A percentile compares a stretch with the other conserved stretches of the same genome.
Conservation (phyloP, 2,329 filamentous ascomycete genomes). For the Arthrobotrys iridis region DNA sequence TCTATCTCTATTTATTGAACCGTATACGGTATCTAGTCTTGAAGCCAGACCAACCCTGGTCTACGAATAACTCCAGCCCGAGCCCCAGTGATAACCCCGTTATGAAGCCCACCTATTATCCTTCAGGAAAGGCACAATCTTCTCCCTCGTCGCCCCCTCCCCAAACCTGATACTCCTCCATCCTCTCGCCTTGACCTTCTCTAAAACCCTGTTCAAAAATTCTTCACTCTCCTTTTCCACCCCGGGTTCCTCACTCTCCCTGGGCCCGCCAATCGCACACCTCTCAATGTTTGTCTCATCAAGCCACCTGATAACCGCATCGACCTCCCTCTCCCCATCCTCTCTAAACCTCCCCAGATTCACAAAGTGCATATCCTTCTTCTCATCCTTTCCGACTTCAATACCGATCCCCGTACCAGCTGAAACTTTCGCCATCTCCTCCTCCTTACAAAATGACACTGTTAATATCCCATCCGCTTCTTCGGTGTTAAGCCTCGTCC, state of each 20-base stretch:
- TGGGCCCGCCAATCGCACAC: constrained; percentile 44
- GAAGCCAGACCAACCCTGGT: too few relatives aligned
- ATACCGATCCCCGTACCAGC: constrained; percentile 34
- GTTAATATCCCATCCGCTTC: constrained; percentile 45
- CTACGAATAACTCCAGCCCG: not conserved
- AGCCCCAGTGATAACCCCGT: not conserved
- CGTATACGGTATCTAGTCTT: too few relatives aligned
- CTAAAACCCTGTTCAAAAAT: constrained; percentile 31
- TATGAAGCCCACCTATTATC: constrained; percentile 44
- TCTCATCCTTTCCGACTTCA: constrained; percentile 2
- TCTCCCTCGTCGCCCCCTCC: constrained; percentile 1
- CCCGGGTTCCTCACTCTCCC: constrained; percentile 47
- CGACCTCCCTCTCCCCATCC: constrained; percentile 24
- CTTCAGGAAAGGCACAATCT: constrained; percentile 35
- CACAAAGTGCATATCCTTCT: constrained; percentile 43
- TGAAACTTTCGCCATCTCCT: constrained; percentile 15
- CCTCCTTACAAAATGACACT: constrained; percentile 30
- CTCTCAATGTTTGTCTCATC: constrained; percentile 40
- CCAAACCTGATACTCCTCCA: constrained; percentile 41
- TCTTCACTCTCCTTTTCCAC: constrained; percentile 34
- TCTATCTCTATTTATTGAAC: too few relatives aligned
- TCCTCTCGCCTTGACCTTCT: constrained; percentile 38
- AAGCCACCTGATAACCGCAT: constrained; percentile 38
- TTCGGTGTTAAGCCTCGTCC: constrained; percentile 34
- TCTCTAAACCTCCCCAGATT: constrained; percentile 33